phyloP scores from a whole-genome alignment of 768 basidiomycete species.

The Hygrophorus pudorinus region DNA sequence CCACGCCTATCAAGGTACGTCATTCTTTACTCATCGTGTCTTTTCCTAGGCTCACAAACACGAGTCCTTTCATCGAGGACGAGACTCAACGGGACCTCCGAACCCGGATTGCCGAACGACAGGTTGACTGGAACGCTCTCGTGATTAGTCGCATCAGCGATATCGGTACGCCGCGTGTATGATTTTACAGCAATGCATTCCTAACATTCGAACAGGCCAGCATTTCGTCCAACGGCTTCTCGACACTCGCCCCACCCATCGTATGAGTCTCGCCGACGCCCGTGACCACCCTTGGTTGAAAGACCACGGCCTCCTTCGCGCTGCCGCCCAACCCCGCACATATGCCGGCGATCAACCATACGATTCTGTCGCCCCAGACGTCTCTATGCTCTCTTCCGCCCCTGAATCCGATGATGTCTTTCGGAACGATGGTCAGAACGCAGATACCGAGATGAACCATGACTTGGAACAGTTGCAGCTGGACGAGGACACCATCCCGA shows the following conservation, averaged over 20 bases:
- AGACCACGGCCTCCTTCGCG: constrained; percentile 18
- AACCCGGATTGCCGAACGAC: constrained; percentile 45
- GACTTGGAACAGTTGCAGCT: constrained; percentile 25
- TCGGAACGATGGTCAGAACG: constrained; percentile 2
- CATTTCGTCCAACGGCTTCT: constrained; percentile 65
- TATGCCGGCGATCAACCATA: neutral
- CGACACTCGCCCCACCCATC: constrained; percentile 44
- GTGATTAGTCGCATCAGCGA: constrained; percentile 26
- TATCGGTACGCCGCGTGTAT: constrained; percentile 29
- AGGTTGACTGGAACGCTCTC: constrained; percentile 54
- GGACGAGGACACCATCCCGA: constrained; percentile 8
- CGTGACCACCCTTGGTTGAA: constrained; percentile 71
- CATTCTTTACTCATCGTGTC: constrained; percentile 6
- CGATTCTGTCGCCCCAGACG: constrained; percentile 11
- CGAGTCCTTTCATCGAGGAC: constrained; percentile 75
- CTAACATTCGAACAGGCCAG: constrained; percentile 29
- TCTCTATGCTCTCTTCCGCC: constrained; percentile 15
- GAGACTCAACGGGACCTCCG: constrained; percentile 50
- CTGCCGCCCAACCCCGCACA: too few relatives aligned
- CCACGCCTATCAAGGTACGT: neutral
- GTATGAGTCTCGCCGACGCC: constrained; percentile 67
- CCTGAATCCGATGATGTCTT: constrained; percentile 8
- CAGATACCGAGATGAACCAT: constrained; percentile 17
- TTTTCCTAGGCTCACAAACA: constrained; percentile 55
- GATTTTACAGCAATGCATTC: neutral